Base-by-base conservation (phyloP, 2,329 filamentous ascomycete genomes). In the Clarireedia hainanense region DNA sequence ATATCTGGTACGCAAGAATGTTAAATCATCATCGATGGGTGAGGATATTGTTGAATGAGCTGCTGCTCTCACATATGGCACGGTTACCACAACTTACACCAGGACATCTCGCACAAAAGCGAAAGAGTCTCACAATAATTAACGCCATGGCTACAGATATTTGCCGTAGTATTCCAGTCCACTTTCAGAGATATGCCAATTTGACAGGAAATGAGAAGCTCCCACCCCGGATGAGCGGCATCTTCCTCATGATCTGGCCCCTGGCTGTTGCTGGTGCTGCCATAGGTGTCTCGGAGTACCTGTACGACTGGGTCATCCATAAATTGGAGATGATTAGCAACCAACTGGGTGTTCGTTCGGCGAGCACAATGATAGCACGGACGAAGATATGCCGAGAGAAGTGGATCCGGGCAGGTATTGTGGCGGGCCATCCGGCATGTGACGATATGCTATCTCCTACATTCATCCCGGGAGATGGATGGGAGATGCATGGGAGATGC, bases 1-100 rank as follows among this genome's bases (percentile, higher is more conserved):
- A 67, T 48, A 10, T 61, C 4, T 65, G 66, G 65, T 56, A 51
- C n/a, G 58, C 60, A 6, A 58, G 62, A 53, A 57, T 65, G 23
- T 64, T 58, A 42, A 64, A 62, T 27, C 47, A 64, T 30, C 65
- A 64, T 50, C 59, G 63, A 27, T 64, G 60, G 61, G 45, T 49
- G 15, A 47, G 65, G 5, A 65, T 67, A 23, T 50, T 62, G 4
- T 40, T 67, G 26, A 65, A 65, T 34, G 58, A 66, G 42, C 36
- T 62, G 5, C 43, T 65, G 3, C 37, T 66, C 4, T 48, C 55
- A 5, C 55, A 63, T 50, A 20, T 62, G 36, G 51, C 27, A 7
- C 46, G 48, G 5, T 14, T 61, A 37, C 57, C 49, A 23, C 36
- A 49, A 39, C 50, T 50, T n/a, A 48, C 34, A 12, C 43, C 60